Evolutionary conservation across 495 filamentous ascomycete species (phyloP).

Genomic region (Neurospora hispaniola): DNA sequence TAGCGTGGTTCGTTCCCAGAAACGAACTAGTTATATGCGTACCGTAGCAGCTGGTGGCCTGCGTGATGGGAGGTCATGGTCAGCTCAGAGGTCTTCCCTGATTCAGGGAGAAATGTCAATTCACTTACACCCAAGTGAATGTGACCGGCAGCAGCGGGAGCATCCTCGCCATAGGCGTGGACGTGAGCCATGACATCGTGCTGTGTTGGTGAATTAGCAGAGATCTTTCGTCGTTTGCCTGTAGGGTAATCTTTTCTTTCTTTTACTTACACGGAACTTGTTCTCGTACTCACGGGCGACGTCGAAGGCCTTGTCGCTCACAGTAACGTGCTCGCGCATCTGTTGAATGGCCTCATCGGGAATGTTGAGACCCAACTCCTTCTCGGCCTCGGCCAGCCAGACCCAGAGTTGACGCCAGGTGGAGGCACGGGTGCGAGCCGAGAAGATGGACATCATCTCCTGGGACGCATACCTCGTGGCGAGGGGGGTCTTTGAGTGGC

Average conservation of each 20-base stretch:
- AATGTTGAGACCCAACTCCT: constrained; percentile 56
- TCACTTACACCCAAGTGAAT: constrained; percentile 58
- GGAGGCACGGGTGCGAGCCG: constrained; percentile 54
- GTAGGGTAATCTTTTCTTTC: neutral
- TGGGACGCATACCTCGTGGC: constrained; percentile 58
- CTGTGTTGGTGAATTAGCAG: constrained; percentile 1
- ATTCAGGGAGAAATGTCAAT: neutral
- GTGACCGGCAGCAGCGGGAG: constrained; percentile 75
- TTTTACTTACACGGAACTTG: constrained; percentile 15
- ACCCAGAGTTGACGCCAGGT: constrained; percentile 79
- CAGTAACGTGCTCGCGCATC: constrained; percentile 59
- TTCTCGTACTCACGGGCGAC: constrained; percentile 66
- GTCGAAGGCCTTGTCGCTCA: constrained; percentile 73
- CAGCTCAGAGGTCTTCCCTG: constrained; percentile 5
- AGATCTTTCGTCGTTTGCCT: neutral
- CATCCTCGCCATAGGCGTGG: constrained; percentile 58
- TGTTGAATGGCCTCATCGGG: constrained; percentile 60
- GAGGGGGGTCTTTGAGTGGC: constrained; percentile 47
- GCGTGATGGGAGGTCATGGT: neutral
- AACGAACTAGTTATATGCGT: constrained; percentile 6
- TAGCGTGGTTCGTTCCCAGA: neutral
- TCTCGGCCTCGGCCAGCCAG: constrained; percentile 72
- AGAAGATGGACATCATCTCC: constrained; percentile 57
- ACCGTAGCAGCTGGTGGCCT: constrained; percentile 26
- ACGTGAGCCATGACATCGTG: constrained; percentile 52